Evolutionary conservation across 1,139 yeast species (phyloP).

Genomic region (Zygosaccharomyces pseudobailii): DNA sequence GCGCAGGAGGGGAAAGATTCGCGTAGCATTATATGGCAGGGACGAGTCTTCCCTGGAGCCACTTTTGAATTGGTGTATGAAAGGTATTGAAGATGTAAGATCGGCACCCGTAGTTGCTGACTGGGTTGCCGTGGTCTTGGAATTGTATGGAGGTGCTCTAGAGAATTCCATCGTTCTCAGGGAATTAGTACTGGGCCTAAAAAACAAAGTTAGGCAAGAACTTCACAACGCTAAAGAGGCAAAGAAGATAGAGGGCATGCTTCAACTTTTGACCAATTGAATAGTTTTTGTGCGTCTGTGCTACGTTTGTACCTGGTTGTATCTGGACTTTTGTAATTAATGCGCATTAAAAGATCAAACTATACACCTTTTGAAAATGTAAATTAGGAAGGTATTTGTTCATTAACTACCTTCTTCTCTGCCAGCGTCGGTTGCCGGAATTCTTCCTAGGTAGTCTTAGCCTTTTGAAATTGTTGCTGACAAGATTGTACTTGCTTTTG

Average conservation of each 20-base stretch:
- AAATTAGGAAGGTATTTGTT: no score
- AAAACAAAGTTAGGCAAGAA: slow-evolving; percentile 60
- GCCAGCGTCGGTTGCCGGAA: slow-evolving; percentile 18
- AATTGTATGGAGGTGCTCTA: slow-evolving; percentile 66
- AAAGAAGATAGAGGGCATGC: slow-evolving; percentile 87
- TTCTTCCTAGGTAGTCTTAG: slow-evolving; percentile 28
- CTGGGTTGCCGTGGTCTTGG: slow-evolving; percentile 75
- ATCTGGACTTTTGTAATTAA: neutral
- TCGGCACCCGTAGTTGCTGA: slow-evolving; percentile 74
- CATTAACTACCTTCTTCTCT: slow-evolving; percentile 13
- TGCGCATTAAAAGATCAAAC: neutral
- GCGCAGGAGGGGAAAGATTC: slow-evolving; percentile 80
- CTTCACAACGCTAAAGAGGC: slow-evolving; percentile 82
- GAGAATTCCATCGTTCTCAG: slow-evolving; percentile 75
- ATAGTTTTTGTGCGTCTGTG: no score
- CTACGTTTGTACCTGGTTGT: neutral
- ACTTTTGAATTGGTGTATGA: slow-evolving; percentile 74
- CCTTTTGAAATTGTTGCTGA: slow-evolving; percentile 34
- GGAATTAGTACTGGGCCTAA: slow-evolving; percentile 58
- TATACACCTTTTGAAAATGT: neutral
- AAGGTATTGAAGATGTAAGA: slow-evolving; percentile 73
- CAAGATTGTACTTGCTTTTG: slow-evolving; percentile 33
- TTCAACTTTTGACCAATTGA: slow-evolving; percentile 59
- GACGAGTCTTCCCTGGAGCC: slow-evolving; percentile 87
- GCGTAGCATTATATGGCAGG: slow-evolving; percentile 70